phyloP scores from a whole-genome alignment of 495 filamentous ascomycete species.

The Podospora bellae-mahoneyi region DNA sequence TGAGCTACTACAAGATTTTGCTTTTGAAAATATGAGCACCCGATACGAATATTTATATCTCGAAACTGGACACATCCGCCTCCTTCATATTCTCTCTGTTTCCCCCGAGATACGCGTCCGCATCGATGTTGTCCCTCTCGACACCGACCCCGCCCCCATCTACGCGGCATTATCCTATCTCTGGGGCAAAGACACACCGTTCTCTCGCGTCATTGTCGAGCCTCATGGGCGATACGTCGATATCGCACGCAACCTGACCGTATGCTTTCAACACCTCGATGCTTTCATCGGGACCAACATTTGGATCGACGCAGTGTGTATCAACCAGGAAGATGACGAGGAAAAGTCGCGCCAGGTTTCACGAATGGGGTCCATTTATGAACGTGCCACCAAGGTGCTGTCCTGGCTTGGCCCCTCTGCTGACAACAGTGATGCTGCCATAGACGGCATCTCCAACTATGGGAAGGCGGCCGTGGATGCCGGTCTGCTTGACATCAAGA shows the following conservation, averaged over 20 bases:
- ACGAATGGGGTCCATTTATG: neutral
- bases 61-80: constrained; percentile 2
- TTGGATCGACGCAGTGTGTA: neutral
- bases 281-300: neutral
- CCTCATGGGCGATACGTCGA: neutral
- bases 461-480: constrained; percentile 7
- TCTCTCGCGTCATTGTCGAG: neutral
- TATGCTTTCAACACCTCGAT: constrained; percentile 1
- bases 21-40: neutral
- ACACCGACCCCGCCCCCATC: neutral
- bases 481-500: neutral
- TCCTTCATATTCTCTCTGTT: constrained; percentile 12
- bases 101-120: constrained; percentile 7
- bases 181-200: constrained; percentile 6
- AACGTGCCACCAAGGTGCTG: neutral
- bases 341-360: neutral
- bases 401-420: neutral
- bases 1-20: neutral
- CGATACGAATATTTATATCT: constrained; percentile 1
- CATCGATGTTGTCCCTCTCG: constrained; percentile 11
- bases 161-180: constrained; percentile 12
- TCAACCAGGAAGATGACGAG: neutral
- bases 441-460: neutral
- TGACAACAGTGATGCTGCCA: neutral
- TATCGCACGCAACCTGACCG: neutral